phyloP scores from a whole-genome alignment of 2,329 filamentous ascomycete species.

The Hansfordia pulvinata region DNA sequence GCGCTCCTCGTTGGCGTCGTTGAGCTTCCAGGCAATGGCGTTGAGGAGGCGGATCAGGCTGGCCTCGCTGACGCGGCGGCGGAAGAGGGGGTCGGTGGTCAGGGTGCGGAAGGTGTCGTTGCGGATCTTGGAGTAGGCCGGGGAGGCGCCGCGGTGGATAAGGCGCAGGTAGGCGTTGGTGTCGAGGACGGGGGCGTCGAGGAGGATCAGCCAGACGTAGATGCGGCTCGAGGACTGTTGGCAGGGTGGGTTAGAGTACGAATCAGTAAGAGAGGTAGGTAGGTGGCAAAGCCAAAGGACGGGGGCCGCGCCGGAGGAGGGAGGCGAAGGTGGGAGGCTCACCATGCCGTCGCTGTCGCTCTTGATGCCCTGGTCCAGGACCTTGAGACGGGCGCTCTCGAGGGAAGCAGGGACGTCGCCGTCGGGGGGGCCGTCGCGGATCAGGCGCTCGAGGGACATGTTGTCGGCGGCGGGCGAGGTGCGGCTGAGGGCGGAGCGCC shows the following conservation, averaged over 20 bases:
- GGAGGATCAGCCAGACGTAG: conserved; percentile 90
- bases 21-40: conserved; percentile 84
- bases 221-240: conserved; percentile 88
- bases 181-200: conserved; percentile 71
- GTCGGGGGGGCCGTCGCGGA: conserved; percentile 67
- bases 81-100: conserved; percentile 93
- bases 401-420: conserved; percentile 55
- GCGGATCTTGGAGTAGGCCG: conserved; percentile 91
- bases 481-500: conserved; percentile 29
- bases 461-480: conserved; percentile 36
- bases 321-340: conserved; percentile 13
- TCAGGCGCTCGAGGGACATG: conserved; percentile 57
- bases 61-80: conserved; percentile 87
- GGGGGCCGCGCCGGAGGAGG: too few species aligned
- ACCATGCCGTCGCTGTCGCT: conserved; percentile 75
- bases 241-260: too few species aligned
- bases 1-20: conserved; percentile 55
- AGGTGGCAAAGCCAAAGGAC: too few species aligned
- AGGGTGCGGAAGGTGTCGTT: conserved; percentile 97
- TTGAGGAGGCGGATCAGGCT: conserved; percentile 90
- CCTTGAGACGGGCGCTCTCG: conserved; percentile 58
- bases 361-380: conserved; percentile 63
- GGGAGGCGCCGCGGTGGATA: conserved; percentile 84
- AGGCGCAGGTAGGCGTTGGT: conserved; percentile 84
- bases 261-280: too few species aligned